Evolutionary conservation across 2,329 filamentous ascomycete genomes (phyloP).

Genomic region (Graphilbum ipis-grandicollis): DNA sequence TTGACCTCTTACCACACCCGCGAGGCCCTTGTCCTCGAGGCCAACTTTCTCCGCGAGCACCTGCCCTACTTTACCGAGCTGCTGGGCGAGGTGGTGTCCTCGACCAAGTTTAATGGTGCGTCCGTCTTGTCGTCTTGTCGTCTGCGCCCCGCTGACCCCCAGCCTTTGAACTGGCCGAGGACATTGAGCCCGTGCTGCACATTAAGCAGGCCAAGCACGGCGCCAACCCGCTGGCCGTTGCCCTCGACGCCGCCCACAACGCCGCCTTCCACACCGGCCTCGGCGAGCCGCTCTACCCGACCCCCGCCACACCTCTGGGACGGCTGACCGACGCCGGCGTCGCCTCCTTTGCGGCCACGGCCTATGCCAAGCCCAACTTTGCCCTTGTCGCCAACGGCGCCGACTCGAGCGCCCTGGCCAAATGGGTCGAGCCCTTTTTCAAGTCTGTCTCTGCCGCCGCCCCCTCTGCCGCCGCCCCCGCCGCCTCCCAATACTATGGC

Average conservation of each 20-base stretch:
- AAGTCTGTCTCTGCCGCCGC: constrained; percentile 42
- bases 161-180: constrained; percentile 86
- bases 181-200: constrained; percentile 62
- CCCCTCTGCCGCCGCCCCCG: constrained; percentile 32
- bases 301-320: constrained; percentile 51
- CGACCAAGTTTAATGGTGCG: constrained; percentile 72
- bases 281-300: constrained; percentile 59
- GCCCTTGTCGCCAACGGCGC: constrained; percentile 83
- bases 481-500: constrained; percentile 74
- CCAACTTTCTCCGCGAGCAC: constrained; percentile 89
- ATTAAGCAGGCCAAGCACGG: constrained; percentile 59
- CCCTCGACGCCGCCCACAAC: constrained; percentile 70
- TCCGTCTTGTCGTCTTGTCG: constrained; percentile 4
- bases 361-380: constrained; percentile 81
- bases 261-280: constrained; percentile 89
- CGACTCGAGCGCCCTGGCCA: constrained; percentile 55
- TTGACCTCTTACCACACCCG: constrained; percentile 77
- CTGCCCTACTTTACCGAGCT: constrained; percentile 96
- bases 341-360: constrained; percentile 56
- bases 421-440: constrained; percentile 94
- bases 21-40: constrained; percentile 81
- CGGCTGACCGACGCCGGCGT: constrained; percentile 62
- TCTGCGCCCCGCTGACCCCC: constrained; percentile 1
- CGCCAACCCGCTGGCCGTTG: constrained; percentile 44
- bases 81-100: constrained; percentile 73